Percentiles rank a stretch among this genome's conserved stretches.
Conservation (phyloP, 108 stramenopile genomes). For the Cyclotella cryptica region DNA sequence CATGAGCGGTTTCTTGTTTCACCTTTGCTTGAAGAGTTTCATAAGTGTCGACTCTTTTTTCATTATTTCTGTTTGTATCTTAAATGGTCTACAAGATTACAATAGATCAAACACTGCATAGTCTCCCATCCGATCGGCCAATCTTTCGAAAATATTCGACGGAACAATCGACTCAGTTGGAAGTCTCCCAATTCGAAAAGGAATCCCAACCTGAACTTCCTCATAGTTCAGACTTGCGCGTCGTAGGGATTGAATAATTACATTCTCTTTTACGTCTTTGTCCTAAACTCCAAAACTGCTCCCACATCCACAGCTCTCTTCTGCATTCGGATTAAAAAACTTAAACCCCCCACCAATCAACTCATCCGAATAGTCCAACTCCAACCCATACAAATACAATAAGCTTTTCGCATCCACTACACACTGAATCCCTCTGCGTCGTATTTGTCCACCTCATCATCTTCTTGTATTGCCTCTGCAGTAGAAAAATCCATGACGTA, state of each 20-base stretch:
- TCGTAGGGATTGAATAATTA: too few relatives aligned
- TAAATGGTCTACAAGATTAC: too few relatives aligned
- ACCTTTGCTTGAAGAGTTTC: neutral
- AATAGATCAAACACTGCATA: neutral
- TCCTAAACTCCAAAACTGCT: constrained; percentile 91
- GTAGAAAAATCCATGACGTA: constrained; percentile 95
- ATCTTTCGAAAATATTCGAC: neutral
- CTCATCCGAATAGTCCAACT: constrained; percentile 95
- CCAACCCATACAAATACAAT: constrained; percentile 94
- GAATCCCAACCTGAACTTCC: too few relatives aligned
- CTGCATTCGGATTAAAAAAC: constrained; percentile 98
- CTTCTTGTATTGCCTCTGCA: constrained; percentile 79
- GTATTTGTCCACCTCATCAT: constrained; percentile 85
- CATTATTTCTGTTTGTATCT: too few relatives aligned
- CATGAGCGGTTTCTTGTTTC: neutral
- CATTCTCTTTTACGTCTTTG: neutral
- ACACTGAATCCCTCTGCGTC: constrained; percentile 77
- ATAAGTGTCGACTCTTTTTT: too few relatives aligned
- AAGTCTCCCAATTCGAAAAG: too few relatives aligned
- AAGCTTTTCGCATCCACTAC: constrained; percentile 95
- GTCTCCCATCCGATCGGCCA: neutral
- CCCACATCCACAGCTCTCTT: constrained; percentile 95
- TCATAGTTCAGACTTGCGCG: too few relatives aligned
- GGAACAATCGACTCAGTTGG: neutral
- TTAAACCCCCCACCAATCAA: constrained; percentile 96